Evolutionary conservation across 108 stramenopile genomes (phyloP).

Genomic region (Stephanodiscus minutulus): DNA sequence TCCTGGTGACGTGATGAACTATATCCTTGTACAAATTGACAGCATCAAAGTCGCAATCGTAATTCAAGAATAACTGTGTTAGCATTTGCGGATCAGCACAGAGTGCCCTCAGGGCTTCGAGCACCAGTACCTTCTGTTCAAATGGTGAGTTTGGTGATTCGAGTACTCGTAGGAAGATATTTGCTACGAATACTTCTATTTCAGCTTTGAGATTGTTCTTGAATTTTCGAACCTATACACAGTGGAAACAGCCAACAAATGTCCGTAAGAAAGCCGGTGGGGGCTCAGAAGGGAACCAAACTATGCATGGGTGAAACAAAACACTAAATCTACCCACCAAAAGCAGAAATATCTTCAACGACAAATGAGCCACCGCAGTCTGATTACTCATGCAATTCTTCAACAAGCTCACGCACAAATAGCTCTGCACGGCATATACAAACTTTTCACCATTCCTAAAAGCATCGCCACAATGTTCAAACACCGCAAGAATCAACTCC

Average conservation of each 20-base stretch:
- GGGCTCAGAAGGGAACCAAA: neutral
- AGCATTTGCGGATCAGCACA: constrained; percentile 87
- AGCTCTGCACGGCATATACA: constrained; percentile 89
- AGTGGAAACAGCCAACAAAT: too few species aligned
- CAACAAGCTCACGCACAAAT: constrained; percentile 91
- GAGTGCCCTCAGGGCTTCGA: constrained; percentile 91
- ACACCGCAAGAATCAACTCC: constrained; percentile 86
- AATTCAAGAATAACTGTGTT: constrained; percentile 97
- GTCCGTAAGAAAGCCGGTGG: too few species aligned
- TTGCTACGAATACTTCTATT: constrained; percentile 96
- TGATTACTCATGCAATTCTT: constrained; percentile 96
- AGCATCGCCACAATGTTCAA: constrained; percentile 83
- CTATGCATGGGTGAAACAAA: neutral
- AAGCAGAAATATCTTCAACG: constrained; percentile 93
- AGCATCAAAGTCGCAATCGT: constrained; percentile 97
- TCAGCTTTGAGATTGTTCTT: constrained; percentile 92
- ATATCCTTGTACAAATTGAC: constrained; percentile 94
- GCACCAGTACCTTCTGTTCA: constrained; percentile 94
- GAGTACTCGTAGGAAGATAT: constrained; percentile 94
- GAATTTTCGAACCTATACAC: constrained; percentile 76
- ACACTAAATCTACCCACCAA: constrained; percentile 58
- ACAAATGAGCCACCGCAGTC: constrained; percentile 90
- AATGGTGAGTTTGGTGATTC: constrained; percentile 94
- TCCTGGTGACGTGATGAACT: constrained; percentile 84
- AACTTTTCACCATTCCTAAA: constrained; percentile 89